Conservation (phyloP, 345 rosid species). For the Laguncularia racemosa region DNA sequence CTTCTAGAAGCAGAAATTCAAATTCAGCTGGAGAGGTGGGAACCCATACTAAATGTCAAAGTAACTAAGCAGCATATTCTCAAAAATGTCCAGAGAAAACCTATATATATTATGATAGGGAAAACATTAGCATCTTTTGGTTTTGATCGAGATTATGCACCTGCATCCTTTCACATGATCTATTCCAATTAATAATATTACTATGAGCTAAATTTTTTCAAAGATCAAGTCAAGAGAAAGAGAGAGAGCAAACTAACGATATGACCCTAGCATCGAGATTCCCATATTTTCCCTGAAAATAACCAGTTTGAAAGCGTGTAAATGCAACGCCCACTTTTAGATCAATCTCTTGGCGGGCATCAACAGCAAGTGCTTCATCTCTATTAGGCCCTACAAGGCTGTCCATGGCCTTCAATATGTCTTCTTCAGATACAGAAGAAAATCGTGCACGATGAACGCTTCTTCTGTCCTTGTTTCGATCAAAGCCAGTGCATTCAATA, state of each 20-base stretch:
- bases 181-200: not conserved
- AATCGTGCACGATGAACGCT: conserved; percentile 73
- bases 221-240: conserved; percentile 4
- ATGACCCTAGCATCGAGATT: conserved; percentile 89
- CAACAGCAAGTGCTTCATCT: conserved; percentile 90
- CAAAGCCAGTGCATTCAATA: conserved; percentile 73
- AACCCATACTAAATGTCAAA: too few species aligned
- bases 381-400: conserved; percentile 77
- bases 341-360: conserved; percentile 99
- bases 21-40: too few species aligned
- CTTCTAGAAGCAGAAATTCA: too few species aligned
- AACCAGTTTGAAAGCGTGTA: conserved; percentile 88
- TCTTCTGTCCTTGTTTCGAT: conserved; percentile 43
- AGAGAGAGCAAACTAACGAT: conserved; percentile 57
- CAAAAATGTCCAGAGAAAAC: too few species aligned
- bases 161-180: not conserved
- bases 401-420: conserved; percentile 79
- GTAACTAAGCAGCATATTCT: too few species aligned
- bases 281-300: conserved; percentile 95
- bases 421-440: conserved; percentile 96
- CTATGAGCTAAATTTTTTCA: conserved; percentile 3
- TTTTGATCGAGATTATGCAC: too few species aligned
- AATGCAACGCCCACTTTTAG: conserved; percentile 98
- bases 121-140: too few species aligned
- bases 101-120: too few species aligned